Conservation (phyloP, 2,329 filamentous ascomycete genomes). For the Trichoderma sp. region DNA sequence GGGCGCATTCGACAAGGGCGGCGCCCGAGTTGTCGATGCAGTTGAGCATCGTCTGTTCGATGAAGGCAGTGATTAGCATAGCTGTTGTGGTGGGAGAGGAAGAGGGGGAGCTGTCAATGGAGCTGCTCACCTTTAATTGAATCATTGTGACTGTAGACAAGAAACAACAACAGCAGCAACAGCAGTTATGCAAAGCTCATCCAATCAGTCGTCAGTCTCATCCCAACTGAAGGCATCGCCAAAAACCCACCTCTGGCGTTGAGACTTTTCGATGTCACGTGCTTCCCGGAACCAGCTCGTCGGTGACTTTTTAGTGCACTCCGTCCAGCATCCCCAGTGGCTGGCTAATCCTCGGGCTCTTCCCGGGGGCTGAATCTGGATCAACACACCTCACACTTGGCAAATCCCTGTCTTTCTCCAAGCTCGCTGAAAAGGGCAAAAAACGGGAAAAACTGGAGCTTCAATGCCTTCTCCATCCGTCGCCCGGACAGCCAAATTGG, state of each 20-base stretch:
- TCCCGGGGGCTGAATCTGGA: neutral
- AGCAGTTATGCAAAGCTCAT: neutral
- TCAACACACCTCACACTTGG: neutral
- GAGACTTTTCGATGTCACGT: conserved; percentile 22
- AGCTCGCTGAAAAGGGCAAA: conserved; percentile 4
- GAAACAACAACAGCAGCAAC: neutral
- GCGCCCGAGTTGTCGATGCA: conserved; percentile 99
- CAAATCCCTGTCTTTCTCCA: neutral
- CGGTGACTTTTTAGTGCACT: neutral
- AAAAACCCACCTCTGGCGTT: neutral
- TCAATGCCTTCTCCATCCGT: conserved; percentile 13
- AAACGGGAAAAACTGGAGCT: conserved; percentile 7
- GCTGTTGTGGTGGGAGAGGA: neutral
- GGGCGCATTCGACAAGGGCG: conserved; percentile 93
- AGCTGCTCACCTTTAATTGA: conserved; percentile 72
- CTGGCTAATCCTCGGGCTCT: conserved; percentile 19
- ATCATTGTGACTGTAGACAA: conserved; percentile 68
- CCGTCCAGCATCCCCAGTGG: neutral
- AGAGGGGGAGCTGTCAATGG: neutral
- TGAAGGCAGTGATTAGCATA: neutral
- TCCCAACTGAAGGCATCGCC: neutral
- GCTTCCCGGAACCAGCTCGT: neutral
- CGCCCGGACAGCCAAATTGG: conserved; percentile 21
- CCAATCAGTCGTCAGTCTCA: neutral
- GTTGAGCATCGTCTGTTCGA: conserved; percentile 82